These are phyloP conservation scores for Fennellomyces sp. DNA, from an alignment of 371 early-diverging fungal genomes.

Conservation along the genomic window DNA sequence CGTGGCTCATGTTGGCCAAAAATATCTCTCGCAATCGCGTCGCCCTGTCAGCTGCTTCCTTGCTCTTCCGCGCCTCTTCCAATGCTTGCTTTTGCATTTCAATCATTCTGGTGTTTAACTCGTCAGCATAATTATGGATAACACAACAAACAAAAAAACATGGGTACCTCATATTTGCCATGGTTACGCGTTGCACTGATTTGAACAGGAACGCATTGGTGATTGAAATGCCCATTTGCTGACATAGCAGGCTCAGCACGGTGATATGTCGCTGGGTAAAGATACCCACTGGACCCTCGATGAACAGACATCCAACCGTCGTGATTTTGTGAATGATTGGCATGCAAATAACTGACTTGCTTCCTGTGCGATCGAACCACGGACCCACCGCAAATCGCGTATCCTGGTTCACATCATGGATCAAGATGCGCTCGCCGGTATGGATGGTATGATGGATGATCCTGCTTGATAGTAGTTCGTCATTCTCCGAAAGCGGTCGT, in stretches of 20 bases:
- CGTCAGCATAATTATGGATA: too few species aligned
- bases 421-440: constrained; percentile 41
- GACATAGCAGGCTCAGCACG: constrained; percentile 56
- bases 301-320: constrained; percentile 53
- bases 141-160: neutral
- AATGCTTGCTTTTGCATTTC: constrained; percentile 51
- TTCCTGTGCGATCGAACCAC: constrained; percentile 46
- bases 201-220: constrained; percentile 59
- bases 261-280: constrained; percentile 58
- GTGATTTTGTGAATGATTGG: constrained; percentile 57
- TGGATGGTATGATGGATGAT: constrained; percentile 45
- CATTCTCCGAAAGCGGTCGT: constrained; percentile 30
- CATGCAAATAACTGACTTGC: constrained; percentile 57
- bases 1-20: constrained; percentile 64
- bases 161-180: constrained; percentile 31
- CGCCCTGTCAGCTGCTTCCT: constrained; percentile 48
- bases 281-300: constrained; percentile 57
- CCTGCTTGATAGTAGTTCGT: constrained; percentile 34
- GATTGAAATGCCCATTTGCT: constrained; percentile 65
- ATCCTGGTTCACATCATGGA: constrained; percentile 39
- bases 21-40: constrained; percentile 53
- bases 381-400: constrained; percentile 46
- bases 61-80: constrained; percentile 45
- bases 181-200: constrained; percentile 46
- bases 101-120: too few species aligned